Evolutionary conservation across 176 grass and related monocot genomes (phyloP), one percentile per base, ranked within the genome.

Genomic region (Cenchrus americanus): DNA sequence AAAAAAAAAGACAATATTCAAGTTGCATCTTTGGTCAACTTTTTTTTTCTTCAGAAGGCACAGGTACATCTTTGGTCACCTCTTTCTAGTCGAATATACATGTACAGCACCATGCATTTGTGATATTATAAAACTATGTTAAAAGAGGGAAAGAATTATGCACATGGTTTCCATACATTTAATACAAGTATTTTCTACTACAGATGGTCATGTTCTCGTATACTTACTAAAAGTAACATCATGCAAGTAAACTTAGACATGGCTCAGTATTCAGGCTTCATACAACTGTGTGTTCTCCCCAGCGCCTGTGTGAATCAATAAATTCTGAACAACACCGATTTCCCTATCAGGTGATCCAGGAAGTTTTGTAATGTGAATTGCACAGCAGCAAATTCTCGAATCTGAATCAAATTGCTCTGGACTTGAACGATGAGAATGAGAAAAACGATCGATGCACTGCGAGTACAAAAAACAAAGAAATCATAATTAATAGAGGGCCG

Each of bases 361-460:
- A 58, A 41, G 17, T 23, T 43, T 24, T 9, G 1, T 1, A 59
- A 76, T 14, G 37, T 12, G 18, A 22, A 42, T 15, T 5, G 32
- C n/a, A 5, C 3, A 14, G 34, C 19, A 59, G 22, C 32, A 55
- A n/a, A 13, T 32, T 32, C 32, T 76, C 19, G 3, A 58, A 76
- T 76, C 52, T 76, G 6, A 76, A 85, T 92, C 82, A 76, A 50
- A 69, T 80, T 71, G 80, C 78, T 86, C 84, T 86, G 55, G 69
- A 82, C 23, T 86, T 82, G 64, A 96, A 93, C 40, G 88, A 86
- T 8, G 90, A 66, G 43, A 96, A 74, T 6, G 82, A 82, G 65
- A 96, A 93, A 80, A 96, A 91, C 3, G 86, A 91, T 32, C 88
- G 86, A 67, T 87, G 86, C 14, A 71, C 93, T 96, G 90, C 75